Evolutionary conservation across 2,329 filamentous ascomycete genomes (phyloP), one percentile per base, ranked within the genome.

Genomic region (Fusarium annulatum): DNA sequence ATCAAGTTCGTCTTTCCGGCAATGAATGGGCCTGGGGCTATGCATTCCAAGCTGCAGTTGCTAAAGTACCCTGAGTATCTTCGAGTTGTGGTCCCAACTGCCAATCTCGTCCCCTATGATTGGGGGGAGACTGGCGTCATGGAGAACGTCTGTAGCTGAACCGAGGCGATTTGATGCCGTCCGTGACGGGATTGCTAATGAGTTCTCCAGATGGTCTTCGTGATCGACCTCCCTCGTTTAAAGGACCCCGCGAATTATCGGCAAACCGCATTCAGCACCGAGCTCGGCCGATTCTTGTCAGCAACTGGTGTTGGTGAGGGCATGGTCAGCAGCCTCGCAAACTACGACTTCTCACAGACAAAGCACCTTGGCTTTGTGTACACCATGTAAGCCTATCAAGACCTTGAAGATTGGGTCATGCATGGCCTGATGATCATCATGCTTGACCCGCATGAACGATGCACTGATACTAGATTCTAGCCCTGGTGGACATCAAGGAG

Each of bases 31-130:
- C 85, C 89, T 10, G 92, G 91, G 30, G 91, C 88, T 76, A 97
- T 98, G 95, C 96, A 98, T 82, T 97, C 94, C 56, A 98, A 99
- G 80, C 86, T 98, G 48, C 95, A 97, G 88, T 83, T 98, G 3
- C 86, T 98, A n/a, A 96, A 95, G 76, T 94, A 94, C 76, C 84
- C 88, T 0, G 83, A 84, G 3, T 91, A 95, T 80, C 82, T 98
- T 21, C 90, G 96, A 11, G 87, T 99, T 49, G 96, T 93, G 2
- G 86, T 98, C 4, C 95, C 96, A 0, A 96, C 92, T 7, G 96
- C 95, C 3, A 99, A 99, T 77, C 85, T 98, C 55, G 91, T 93
- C 18, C 87, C 90, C 12, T 94, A 93, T 77, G 96, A 99, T 79
- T 98, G 96, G 95, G 96, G 95, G 15, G 94, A 97, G 80, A 88